Evolutionary conservation across 2,329 filamentous ascomycete genomes (phyloP), one percentile per base, ranked within the genome.

Genomic region (Phaeosphaeriaceae sp.): DNA sequence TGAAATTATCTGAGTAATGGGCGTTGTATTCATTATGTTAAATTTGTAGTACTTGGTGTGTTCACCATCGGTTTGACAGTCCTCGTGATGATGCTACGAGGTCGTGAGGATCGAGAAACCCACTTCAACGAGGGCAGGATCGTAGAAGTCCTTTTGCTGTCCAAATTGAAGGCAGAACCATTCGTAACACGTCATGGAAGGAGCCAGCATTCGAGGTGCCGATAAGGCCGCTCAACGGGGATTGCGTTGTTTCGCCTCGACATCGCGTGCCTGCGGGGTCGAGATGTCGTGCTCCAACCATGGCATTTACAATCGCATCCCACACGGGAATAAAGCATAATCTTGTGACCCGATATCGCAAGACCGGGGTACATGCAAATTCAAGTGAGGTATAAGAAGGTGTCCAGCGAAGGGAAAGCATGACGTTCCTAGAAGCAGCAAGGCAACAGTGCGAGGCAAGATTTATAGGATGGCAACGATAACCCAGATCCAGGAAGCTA

Each of bases 231-330:
- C 8, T 40, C 35, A 40, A 40, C 35, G 35, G 13, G 13, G 15
- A 40, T 40, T 40, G 35, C 35, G 35, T 40, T 40, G 15, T 40
- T 40, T 56, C 58, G 60, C 49, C 43, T 56, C 47, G 53, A 60
- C 54, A 53, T 71, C 67, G 66, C 66, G 66, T 65, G 62, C 60
- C 35, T 64, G 65, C 66, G 64, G 68, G 68, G 66, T 68, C 47
- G 26, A 28, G 32, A 71, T 71, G 68, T 71, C 68, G 66, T 69
- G 68, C 57, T 71, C 55, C 6, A 50, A 28, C 22, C 24, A 28
- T 3, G 13, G 47, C 22, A 49, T 17, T 19, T 17, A 49, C 24
- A 49, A 30, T 26, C 26, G 49, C 24, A 28, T 15, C 22, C 2
- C 40, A 35, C 19, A 28, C 43, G 3, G 6, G 17, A 24, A 40